Evolutionary conservation across 140 eudicot species (phyloP).

Genomic region (Stevia rebaudiana): DNA sequence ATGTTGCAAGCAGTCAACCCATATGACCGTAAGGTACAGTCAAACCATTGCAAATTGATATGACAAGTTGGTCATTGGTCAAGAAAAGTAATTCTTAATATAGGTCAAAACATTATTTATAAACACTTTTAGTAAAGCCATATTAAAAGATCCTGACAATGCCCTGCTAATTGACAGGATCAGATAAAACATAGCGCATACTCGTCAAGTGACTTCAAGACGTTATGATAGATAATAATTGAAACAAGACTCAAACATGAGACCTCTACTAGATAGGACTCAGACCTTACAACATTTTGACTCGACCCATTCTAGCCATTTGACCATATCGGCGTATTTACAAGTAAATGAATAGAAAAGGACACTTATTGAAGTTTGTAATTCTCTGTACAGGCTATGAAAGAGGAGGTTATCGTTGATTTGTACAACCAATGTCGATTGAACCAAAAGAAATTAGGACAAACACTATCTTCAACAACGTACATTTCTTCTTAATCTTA

Average conservation of each 20-base stretch:
- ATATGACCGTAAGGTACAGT: constrained; percentile 56
- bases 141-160: not conserved
- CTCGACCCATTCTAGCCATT: not conserved
- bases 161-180: no score
- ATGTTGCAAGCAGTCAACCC: constrained; percentile 84
- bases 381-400: constrained; percentile 48
- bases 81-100: not conserved
- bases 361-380: not conserved
- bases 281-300: not conserved
- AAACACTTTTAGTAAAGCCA: not conserved
- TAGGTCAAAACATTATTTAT: not conserved
- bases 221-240: no score
- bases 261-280: no score
- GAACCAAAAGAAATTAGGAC: constrained; percentile 85
- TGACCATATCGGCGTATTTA: not conserved
- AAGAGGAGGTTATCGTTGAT: constrained; percentile 79
- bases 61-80: no score
- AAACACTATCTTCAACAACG: constrained; percentile 57
- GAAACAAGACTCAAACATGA: no score
- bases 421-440: constrained; percentile 76
- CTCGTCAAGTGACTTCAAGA: no score
- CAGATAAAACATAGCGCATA: no score
- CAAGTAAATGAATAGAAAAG: not conserved
- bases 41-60: not conserved
- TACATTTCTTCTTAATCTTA: constrained; percentile 14